phyloP scores from a whole-genome alignment of 208 protist genomes.

The Crithidia expoeki region DNA sequence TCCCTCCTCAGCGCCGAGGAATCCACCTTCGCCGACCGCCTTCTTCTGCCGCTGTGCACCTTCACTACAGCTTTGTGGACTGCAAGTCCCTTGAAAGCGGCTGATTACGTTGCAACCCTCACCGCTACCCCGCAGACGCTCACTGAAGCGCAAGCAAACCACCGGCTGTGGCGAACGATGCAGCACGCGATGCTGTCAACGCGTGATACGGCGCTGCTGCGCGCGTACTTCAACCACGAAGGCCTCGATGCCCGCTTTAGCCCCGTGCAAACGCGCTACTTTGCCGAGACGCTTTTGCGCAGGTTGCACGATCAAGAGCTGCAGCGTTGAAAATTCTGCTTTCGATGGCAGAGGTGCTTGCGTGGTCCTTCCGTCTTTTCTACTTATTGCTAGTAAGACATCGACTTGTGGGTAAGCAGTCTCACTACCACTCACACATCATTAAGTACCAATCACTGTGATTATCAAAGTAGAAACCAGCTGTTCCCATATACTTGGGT shows the following conservation, averaged over 20 bases:
- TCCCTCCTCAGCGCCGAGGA: conserved; percentile 41
- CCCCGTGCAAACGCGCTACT: conserved; percentile 58
- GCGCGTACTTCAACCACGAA: conserved; percentile 47
- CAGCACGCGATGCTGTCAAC: conserved; percentile 86
- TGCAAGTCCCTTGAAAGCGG: conserved; percentile 44
- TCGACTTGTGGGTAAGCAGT: too few relatives aligned
- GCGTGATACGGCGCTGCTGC: conserved; percentile 68
- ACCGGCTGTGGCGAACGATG: conserved; percentile 80
- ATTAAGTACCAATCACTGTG: too few relatives aligned
- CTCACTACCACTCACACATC: too few relatives aligned
- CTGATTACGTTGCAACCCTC: conserved; percentile 44
- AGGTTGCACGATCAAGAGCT: conserved; percentile 38
- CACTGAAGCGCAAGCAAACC: conserved; percentile 31
- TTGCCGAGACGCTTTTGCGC: conserved; percentile 74
- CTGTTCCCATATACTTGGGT: too few relatives aligned
- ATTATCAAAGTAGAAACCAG: too few relatives aligned
- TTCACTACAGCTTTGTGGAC: conserved; percentile 78
- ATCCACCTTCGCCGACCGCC: conserved; percentile 14
- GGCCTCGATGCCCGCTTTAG: conserved; percentile 74
- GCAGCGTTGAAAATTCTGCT: not conserved
- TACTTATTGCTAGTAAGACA: too few relatives aligned
- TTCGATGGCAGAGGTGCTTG: too few relatives aligned
- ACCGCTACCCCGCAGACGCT: conserved; percentile 31
- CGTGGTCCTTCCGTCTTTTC: too few relatives aligned
- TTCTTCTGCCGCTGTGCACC: conserved; percentile 53